Percentiles rank a stretch among this genome's conserved stretches.
These are phyloP conservation scores for Detonula confervacea DNA, from an alignment of 352 stramenopile species.

Conservation along the genomic window DNA sequence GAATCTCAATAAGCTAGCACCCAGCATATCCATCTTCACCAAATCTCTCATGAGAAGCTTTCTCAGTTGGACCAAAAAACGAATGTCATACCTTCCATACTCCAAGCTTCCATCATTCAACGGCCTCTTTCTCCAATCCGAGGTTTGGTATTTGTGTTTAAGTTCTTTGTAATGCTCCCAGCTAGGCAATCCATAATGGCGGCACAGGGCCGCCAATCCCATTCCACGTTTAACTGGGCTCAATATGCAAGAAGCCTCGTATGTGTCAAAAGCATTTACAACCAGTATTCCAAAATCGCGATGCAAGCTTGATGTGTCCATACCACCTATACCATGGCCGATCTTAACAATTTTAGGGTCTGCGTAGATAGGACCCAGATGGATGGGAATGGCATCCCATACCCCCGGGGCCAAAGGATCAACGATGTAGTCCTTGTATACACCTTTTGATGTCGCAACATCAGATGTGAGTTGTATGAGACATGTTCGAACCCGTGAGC, in stretches of 20 bases:
- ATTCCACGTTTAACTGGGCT: conserved; percentile 42
- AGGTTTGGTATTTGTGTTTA: conserved; percentile 78
- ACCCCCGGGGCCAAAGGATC: conserved; percentile 75
- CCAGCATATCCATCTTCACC: conserved; percentile 40
- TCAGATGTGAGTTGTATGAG: conserved; percentile 78
- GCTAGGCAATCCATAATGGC: conserved; percentile 66
- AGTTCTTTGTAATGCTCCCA: conserved; percentile 59
- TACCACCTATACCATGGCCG: conserved; percentile 77
- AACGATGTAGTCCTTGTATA: conserved; percentile 80
- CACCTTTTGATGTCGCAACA: conserved; percentile 34
- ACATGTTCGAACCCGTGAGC: conserved; percentile 70
- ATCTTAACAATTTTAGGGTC: conserved; percentile 83
- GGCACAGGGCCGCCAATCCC: conserved; percentile 70
- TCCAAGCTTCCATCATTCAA: conserved; percentile 71
- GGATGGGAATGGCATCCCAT: conserved; percentile 65
- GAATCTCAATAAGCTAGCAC: conserved; percentile 7
- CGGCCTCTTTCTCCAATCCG: conserved; percentile 77
- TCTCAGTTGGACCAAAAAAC: conserved; percentile 74
- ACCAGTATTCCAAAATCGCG: conserved; percentile 85
- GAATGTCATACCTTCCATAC: conserved; percentile 83
- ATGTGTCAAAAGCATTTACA: conserved; percentile 86
- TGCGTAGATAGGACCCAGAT: conserved; percentile 71
- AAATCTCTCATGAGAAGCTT: conserved; percentile 81
- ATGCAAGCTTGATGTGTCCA: conserved; percentile 78
- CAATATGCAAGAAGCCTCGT: conserved; percentile 70